Conservation (phyloP, 495 filamentous ascomycete genomes). For the Aspergillus indologenus region DNA sequence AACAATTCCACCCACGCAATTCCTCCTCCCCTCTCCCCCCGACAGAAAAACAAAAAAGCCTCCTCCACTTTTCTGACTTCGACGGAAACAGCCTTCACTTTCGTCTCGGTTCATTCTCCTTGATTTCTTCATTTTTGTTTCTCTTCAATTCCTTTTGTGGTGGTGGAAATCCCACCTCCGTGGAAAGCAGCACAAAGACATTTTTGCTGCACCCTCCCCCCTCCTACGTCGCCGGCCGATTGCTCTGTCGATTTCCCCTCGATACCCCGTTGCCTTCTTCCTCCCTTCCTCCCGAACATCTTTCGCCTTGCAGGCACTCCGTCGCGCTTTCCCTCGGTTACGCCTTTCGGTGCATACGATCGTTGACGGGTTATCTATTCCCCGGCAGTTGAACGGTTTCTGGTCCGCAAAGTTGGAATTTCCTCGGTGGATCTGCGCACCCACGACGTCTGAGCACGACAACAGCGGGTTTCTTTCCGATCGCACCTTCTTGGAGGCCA, state of each 20-base stretch:
- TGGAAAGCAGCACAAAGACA: conserved; percentile 17
- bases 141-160: conserved; percentile 11
- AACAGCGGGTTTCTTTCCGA: background rate
- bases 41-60: no score
- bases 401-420: conserved; percentile 13
- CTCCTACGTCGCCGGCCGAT: conserved; percentile 22
- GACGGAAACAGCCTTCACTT: conserved; percentile 9
- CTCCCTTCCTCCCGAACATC: conserved; percentile 3
- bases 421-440: conserved; percentile 4
- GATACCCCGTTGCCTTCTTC: conserved; percentile 12
- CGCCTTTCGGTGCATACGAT: conserved; percentile 8
- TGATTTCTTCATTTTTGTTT: conserved; percentile 7
- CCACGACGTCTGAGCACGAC: conserved; percentile 1
- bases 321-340: conserved; percentile 1
- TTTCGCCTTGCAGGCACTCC: background rate
- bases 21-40: conserved; percentile 1
- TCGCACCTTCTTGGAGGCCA: conserved; percentile 18
- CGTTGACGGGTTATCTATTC: conserved; percentile 8
- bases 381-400: conserved; percentile 7
- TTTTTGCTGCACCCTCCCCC: conserved; percentile 18
- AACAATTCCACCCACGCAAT: conserved; percentile 13
- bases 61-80: no score
- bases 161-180: background rate
- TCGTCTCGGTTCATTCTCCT: background rate
- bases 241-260: conserved; percentile 20